A percentile compares a stretch with the other conserved stretches of the same genome.
phyloP scores from a whole-genome alignment of 257 asterid genomes.

The Fraxinus anomala region DNA sequence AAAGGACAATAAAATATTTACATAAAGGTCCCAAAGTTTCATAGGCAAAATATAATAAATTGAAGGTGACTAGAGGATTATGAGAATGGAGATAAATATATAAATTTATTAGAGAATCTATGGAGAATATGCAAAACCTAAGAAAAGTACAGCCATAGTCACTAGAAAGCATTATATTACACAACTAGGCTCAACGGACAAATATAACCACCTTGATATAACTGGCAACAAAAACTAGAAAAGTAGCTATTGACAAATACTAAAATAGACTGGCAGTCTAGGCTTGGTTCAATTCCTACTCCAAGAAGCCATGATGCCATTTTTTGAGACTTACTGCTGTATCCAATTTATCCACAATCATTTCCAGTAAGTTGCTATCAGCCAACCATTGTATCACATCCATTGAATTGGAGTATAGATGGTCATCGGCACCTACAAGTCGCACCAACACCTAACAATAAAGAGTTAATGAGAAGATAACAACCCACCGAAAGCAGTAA shows the following conservation, averaged over 20 bases:
- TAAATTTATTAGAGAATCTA: background rate
- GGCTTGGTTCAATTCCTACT: background rate
- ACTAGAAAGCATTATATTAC: background rate
- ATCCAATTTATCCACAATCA: slow-evolving; percentile 92
- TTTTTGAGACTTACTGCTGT: slow-evolving; percentile 54
- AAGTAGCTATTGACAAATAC: slow-evolving; percentile 2
- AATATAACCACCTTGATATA: background rate
- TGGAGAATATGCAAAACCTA: background rate
- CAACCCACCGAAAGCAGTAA: slow-evolving; percentile 26
- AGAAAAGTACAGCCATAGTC: background rate
- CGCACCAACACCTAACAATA: slow-evolving; percentile 82
- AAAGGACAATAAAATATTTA: slow-evolving; percentile 11
- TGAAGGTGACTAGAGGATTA: background rate
- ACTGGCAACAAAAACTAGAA: slow-evolving; percentile 12
- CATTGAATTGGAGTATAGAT: slow-evolving; percentile 71
- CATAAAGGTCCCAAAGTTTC: slow-evolving; percentile 5
- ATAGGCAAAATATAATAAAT: background rate
- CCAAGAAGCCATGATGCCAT: slow-evolving; percentile 9
- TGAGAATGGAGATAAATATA: background rate
- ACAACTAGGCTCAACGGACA: background rate
- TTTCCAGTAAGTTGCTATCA: slow-evolving; percentile 84
- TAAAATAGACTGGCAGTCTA: background rate
- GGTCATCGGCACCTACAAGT: slow-evolving; percentile 92
- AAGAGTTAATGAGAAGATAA: slow-evolving; percentile 33
- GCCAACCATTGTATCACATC: slow-evolving; percentile 98